Evolutionary conservation across 345 rosid genomes (phyloP).

Genomic region (Sisymbrium altissimum): DNA sequence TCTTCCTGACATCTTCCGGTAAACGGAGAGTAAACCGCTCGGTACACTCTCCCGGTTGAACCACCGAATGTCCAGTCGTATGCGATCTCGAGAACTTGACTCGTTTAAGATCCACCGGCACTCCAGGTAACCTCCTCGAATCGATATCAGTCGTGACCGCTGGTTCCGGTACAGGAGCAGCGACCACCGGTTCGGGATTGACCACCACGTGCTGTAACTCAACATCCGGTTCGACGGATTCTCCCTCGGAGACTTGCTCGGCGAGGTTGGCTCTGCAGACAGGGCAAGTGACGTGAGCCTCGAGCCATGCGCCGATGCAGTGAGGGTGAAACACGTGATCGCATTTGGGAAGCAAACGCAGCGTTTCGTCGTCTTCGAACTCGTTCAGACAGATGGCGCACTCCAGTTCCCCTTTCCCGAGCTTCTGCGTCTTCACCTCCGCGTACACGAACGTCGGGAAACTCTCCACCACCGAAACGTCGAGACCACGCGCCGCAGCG

Average conservation of each 20-base stretch:
- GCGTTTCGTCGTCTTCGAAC: constrained; percentile 88
- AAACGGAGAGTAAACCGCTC: constrained; percentile 40
- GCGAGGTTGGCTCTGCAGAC: constrained; percentile 83
- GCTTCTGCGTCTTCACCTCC: constrained; percentile 72
- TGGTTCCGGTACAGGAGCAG: constrained; percentile 14
- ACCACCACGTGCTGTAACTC: constrained; percentile 11
- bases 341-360: constrained; percentile 89
- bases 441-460: constrained; percentile 83
- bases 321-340: constrained; percentile 93
- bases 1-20: constrained; percentile 40
- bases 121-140: constrained; percentile 32
- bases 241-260: constrained; percentile 14
- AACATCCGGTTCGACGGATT: constrained; percentile 31
- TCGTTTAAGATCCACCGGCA: constrained; percentile 30
- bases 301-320: constrained; percentile 84
- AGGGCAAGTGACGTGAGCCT: constrained; percentile 85
- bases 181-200: constrained; percentile 22
- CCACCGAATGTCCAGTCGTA: constrained; percentile 35
- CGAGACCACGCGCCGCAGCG: constrained; percentile 59
- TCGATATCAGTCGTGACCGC: neutral
- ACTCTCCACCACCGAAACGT: constrained; percentile 47
- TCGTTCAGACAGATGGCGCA: constrained; percentile 91
- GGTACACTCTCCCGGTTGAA: constrained; percentile 37
- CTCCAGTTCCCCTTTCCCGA: constrained; percentile 82
- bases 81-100: constrained; percentile 33